Evolutionary conservation across 352 stramenopile genomes (phyloP), one percentile per base, ranked within the genome.

Genomic region (Thraustochytrium striatum): DNA sequence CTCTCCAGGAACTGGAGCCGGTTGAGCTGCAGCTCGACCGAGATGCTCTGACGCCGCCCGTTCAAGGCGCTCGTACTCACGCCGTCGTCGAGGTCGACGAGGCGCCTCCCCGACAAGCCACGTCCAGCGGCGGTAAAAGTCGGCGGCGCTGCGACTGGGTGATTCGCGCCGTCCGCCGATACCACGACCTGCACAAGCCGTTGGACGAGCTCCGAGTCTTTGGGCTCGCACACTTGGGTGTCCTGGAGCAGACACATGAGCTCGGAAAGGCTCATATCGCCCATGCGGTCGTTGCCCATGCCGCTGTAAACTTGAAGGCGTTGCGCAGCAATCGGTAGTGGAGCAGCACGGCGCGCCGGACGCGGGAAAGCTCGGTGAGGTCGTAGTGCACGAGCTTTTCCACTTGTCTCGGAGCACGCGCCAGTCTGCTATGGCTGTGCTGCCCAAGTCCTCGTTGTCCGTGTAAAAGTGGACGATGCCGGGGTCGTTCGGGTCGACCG

Each of bases 171-270:
- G 32, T 28, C 33, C 13, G 58, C 0, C 38, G 33, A 16, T 3
- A 70, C 11, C 36, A 70, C 36, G 25, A 38, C 35, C 36, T 1
- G 13, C 5, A 70, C 13, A 33, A 70, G 50, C 8, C 59, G 59
- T 8, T 70, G 59, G 5, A 70, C 41, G n/a, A 70, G 59, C 11
- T 70, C 59, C 9, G 59, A 21, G 30, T 70, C 59, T 33, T 70
- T 33, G 0, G 59, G 59, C 59, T 70, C 59, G 59, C 59, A 70
- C 21, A 70, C 30, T n/a, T 55, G 13, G 9, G 59, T 25, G 59
- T 70, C 59, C 41, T 55, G 59, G 2, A 70, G 41, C 21, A 70
- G 59, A 33, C 59, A 70, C 59, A 70, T 70, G 41, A 70, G 30
- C 41, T 70, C 59, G 21, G 36, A 7, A n/a, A 70, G 53, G 41